Evolutionary conservation across 306 rosid genomes (phyloP).

Genomic region (Cicer yamashitae): DNA sequence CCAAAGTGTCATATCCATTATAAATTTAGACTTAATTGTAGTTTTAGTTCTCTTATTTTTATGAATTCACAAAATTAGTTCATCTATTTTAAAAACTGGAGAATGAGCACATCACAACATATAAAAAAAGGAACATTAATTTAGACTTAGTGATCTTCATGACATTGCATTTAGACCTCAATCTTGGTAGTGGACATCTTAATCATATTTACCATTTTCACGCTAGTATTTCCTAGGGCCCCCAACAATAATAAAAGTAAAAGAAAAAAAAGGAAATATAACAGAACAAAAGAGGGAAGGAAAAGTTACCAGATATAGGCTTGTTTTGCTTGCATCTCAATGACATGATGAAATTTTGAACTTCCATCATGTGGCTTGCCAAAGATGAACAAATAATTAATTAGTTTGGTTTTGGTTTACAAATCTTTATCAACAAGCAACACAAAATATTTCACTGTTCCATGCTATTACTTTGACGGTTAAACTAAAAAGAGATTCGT

Average conservation of each 20-base stretch:
- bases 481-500: neutral
- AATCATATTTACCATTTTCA: conserved; percentile 41
- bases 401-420: neutral
- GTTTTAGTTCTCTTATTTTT: too few species aligned
- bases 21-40: too few species aligned
- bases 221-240: neutral
- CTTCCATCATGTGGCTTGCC: conserved; percentile 39
- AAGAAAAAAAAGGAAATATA: too few species aligned
- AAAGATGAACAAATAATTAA: conserved; percentile 15
- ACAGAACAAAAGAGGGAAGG: too few species aligned
- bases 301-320: too few species aligned
- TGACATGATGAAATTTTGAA: conserved; percentile 15
- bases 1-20: too few species aligned
- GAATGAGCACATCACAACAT: conserved; percentile 37
- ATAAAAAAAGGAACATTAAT: conserved; percentile 28
- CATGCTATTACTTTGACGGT: conserved; percentile 38
- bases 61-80: too few species aligned
- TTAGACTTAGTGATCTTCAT: conserved; percentile 18
- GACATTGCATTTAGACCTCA: conserved; percentile 45
- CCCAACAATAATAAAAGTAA: too few species aligned
- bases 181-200: conserved; percentile 27
- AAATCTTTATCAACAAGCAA: conserved; percentile 40
- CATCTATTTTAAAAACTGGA: neutral
- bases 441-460: conserved; percentile 2
- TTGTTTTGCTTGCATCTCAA: neutral